Evolutionary conservation across 1,139 yeast species (phyloP).

Genomic region (Protomyces lactucae-debilis): DNA sequence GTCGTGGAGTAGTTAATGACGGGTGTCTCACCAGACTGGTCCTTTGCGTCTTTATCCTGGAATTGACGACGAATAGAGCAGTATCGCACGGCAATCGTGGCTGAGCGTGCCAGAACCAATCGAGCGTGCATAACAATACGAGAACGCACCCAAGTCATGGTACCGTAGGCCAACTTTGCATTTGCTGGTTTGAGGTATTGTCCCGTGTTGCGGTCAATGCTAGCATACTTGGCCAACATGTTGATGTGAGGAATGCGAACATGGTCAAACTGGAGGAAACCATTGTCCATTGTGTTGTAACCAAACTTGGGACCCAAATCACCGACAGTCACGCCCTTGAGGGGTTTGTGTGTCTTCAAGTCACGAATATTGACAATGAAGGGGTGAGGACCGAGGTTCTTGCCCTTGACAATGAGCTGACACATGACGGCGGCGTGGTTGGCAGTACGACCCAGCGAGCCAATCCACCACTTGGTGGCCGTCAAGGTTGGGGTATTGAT

Average conservation of each 20-base stretch:
- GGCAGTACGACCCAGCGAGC: slow-evolving; percentile 93
- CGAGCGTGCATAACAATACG: slow-evolving; percentile 81
- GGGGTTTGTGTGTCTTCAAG: slow-evolving; percentile 52
- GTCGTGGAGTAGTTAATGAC: slow-evolving; percentile 21
- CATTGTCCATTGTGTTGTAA: slow-evolving; percentile 67
- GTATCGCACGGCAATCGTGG: slow-evolving; percentile 80
- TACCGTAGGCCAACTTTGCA: slow-evolving; percentile 83
- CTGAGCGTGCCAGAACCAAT: slow-evolving; percentile 70
- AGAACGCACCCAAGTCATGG: slow-evolving; percentile 82
- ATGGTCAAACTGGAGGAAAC: slow-evolving; percentile 79
- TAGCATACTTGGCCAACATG: slow-evolving; percentile 76
- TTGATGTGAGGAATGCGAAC: slow-evolving; percentile 79
- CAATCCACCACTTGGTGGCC: slow-evolving; percentile 98
- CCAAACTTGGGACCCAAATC: slow-evolving; percentile 74
- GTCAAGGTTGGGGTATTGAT: slow-evolving; percentile 84
- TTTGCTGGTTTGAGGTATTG: slow-evolving; percentile 64
- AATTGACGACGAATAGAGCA: slow-evolving; percentile 89
- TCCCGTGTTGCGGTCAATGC: slow-evolving; percentile 61
- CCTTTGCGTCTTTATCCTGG: slow-evolving; percentile 30
- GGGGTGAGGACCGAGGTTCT: slow-evolving; percentile 79
- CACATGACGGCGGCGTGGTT: slow-evolving; percentile 81
- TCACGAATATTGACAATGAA: slow-evolving; percentile 84
- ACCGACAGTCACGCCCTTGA: slow-evolving; percentile 78
- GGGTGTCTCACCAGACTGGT: slow-evolving; percentile 26
- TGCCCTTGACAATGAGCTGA: slow-evolving; percentile 57